These are phyloP conservation scores for Yarrowia deformans DNA, from an alignment of 805 yeast species.

Conservation along the genomic window DNA sequence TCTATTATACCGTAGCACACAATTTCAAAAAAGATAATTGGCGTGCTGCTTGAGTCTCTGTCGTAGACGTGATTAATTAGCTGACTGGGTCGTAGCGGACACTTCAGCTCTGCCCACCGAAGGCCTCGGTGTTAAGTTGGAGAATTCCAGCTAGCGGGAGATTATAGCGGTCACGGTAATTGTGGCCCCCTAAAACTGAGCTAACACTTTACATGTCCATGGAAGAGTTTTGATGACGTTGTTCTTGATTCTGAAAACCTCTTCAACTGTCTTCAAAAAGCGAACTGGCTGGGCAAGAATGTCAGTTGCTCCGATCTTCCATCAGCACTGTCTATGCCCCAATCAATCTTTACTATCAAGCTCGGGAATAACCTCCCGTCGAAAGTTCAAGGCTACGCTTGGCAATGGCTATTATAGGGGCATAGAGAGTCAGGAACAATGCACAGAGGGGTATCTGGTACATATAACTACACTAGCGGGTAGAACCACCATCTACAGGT, in stretches of 20 bases:
- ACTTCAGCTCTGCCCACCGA: neutral
- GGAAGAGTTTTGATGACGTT: no score
- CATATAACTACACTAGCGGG: neutral
- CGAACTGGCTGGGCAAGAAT: no score
- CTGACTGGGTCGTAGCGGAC: neutral
- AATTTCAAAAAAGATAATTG: no score
- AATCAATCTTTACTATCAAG: neutral
- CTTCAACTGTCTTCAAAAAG: no score
- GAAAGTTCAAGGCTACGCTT: slow-evolving; percentile 15
- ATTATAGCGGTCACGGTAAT: neutral
- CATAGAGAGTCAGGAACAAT: neutral
- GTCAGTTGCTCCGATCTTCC: no score
- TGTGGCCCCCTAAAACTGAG: no score
- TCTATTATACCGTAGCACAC: no score
- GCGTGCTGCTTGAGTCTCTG: neutral
- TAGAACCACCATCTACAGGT: no score
- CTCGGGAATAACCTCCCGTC: neutral
- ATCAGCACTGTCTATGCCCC: neutral
- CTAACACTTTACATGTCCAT: no score
- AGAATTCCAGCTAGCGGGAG: neutral
- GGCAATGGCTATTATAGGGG: neutral
- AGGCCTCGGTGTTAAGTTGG: neutral
- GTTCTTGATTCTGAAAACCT: no score
- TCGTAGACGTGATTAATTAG: neutral
- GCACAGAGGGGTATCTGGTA: neutral